Evolutionary conservation across 768 basidiomycete species (phyloP).

Genomic region (Coprinopsis sp.): DNA sequence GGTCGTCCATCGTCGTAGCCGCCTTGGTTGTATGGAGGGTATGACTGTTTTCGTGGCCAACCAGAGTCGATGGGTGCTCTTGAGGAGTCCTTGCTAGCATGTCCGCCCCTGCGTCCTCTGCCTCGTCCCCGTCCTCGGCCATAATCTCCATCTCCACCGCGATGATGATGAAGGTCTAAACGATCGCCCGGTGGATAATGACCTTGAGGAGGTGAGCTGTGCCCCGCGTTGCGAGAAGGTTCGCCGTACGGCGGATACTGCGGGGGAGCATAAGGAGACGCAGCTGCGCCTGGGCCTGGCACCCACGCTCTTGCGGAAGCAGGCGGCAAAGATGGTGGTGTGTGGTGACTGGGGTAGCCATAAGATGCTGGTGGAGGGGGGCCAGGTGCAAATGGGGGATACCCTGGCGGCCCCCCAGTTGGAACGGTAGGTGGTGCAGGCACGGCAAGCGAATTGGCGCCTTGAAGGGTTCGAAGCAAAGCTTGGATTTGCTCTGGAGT

Average conservation of each 20-base stretch:
- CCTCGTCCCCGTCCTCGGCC: slow-evolving; percentile 18
- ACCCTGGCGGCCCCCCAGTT: slow-evolving; percentile 8
- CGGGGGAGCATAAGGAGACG: slow-evolving; percentile 13
- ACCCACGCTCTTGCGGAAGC: slow-evolving; percentile 15
- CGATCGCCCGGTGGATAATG: neutral
- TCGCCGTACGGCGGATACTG: slow-evolving; percentile 1
- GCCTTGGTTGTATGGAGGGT: no score
- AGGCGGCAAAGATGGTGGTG: slow-evolving; percentile 14
- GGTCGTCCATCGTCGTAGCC: no score
- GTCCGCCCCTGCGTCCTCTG: slow-evolving; percentile 22
- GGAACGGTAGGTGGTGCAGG: slow-evolving; percentile 8
- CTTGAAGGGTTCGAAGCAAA: neutral
- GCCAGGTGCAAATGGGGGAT: no score
- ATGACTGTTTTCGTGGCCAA: slow-evolving; percentile 51
- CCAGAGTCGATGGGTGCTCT: slow-evolving; percentile 46
- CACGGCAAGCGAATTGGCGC: slow-evolving; percentile 1
- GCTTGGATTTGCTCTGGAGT: slow-evolving; percentile 57
- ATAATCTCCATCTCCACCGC: slow-evolving; percentile 31
- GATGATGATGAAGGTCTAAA: slow-evolving; percentile 22
- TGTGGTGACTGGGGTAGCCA: slow-evolving; percentile 9
- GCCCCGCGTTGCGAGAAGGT: neutral
- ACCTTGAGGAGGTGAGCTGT: neutral
- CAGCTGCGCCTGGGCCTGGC: slow-evolving; percentile 8
- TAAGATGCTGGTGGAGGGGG: slow-evolving; percentile 11
- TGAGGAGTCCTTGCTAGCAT: neutral